Evolutionary conservation across 2,329 filamentous ascomycete genomes (phyloP).

Genomic region (Cytospora piceae): DNA sequence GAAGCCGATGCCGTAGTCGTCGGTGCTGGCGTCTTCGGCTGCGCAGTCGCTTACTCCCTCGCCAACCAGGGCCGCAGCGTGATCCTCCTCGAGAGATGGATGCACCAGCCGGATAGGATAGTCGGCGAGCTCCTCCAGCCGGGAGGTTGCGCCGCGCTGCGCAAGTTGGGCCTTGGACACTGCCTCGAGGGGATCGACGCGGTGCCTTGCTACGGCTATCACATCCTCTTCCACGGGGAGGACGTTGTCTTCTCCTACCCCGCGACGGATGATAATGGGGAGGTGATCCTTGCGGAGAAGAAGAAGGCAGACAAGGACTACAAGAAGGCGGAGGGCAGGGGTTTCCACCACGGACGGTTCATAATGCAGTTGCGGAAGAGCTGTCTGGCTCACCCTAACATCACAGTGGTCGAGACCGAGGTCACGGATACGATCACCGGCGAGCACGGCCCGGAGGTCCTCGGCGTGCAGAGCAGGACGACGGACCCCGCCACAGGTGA

Average conservation of each 20-base stretch:
- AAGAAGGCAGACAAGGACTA: conserved; percentile 37
- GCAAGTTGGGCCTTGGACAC: conserved; percentile 76
- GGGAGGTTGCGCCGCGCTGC: conserved; percentile 80
- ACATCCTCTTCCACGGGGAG: conserved; percentile 79
- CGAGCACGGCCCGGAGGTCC: conserved; percentile 68
- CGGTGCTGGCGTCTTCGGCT: conserved; percentile 88
- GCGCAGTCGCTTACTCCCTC: conserved; percentile 80
- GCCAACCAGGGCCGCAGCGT: conserved; percentile 91
- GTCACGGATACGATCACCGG: conserved; percentile 76
- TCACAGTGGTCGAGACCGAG: conserved; percentile 89
- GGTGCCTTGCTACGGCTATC: conserved; percentile 80
- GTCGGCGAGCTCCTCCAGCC: conserved; percentile 95
- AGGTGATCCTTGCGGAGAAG: conserved; percentile 41
- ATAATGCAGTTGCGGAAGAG: conserved; percentile 79
- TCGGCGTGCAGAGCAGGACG: conserved; percentile 81
- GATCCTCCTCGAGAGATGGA: conserved; percentile 81
- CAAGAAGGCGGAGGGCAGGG: conserved; percentile 69
- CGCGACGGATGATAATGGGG: conserved; percentile 54
- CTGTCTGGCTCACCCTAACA: conserved; percentile 76
- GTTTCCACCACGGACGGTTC: conserved; percentile 95
- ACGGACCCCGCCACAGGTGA: conserved; percentile 57
- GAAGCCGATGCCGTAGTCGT: conserved; percentile 87
- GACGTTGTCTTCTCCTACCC: conserved; percentile 82
- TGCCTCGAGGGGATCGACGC: conserved; percentile 91
- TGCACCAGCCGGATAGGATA: conserved; percentile 93